Evolutionary conservation across 202 grass and related monocot species (phyloP).

Genomic region (Setaria viridis): DNA sequence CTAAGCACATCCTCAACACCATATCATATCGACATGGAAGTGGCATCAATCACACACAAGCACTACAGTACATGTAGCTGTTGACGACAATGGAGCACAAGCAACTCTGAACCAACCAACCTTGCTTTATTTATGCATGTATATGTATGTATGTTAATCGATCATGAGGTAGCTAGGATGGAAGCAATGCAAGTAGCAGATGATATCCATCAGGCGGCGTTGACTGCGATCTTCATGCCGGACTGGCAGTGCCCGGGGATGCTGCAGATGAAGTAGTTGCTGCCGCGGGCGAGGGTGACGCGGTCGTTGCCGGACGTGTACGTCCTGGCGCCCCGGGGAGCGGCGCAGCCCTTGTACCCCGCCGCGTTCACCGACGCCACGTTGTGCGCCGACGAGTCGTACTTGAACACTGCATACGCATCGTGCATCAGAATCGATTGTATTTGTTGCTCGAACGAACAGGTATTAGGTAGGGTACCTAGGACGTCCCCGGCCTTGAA

Average conservation of each 20-base stretch:
- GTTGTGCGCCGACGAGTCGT: conserved; percentile 58
- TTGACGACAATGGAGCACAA: not conserved
- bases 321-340: conserved; percentile 36
- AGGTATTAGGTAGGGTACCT: not conserved
- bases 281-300: conserved; percentile 55
- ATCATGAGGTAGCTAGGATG: not conserved
- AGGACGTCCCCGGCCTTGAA: conserved; percentile 83
- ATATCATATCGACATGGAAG: not conserved
- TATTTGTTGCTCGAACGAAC: too few species aligned
- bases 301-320: conserved; percentile 67
- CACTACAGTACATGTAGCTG: not conserved
- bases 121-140: too few species aligned
- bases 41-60: not conserved
- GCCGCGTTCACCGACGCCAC: conserved; percentile 59
- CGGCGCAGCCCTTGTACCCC: conserved; percentile 60
- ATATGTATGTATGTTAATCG: too few species aligned
- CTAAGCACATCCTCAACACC: too few species aligned
- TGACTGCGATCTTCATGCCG: conserved; percentile 83
- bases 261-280: conserved; percentile 83
- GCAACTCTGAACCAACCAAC: not conserved
- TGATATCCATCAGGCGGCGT: conserved; percentile 16
- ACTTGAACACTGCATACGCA: conserved; percentile 57
- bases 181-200: too few species aligned
- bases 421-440: too few species aligned
- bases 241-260: conserved; percentile 67